Evolutionary conservation across 2,329 filamentous ascomycete genomes (phyloP).

Genomic region (Fusarium illudens): DNA sequence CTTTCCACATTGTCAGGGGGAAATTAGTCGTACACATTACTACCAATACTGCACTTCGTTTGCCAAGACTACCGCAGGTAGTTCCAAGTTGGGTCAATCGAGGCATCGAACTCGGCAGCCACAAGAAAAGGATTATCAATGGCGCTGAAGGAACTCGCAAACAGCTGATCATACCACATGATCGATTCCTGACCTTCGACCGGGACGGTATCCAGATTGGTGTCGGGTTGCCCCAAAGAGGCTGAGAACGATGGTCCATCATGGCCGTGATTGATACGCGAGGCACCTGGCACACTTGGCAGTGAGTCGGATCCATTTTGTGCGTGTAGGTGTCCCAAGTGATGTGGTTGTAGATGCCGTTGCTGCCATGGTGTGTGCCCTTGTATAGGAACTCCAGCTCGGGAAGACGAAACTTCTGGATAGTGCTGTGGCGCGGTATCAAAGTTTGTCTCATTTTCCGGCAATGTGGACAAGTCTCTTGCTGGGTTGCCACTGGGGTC

Average conservation of each 20-base stretch:
- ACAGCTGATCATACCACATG: slow-evolving; percentile 48
- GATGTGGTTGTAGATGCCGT: background rate
- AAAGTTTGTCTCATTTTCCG: background rate
- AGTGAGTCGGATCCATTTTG: background rate
- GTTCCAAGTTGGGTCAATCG: slow-evolving; percentile 46
- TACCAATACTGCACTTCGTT: background rate
- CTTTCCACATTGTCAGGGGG: background rate
- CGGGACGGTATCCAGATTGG: slow-evolving; percentile 17
- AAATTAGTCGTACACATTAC: background rate
- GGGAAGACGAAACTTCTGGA: background rate
- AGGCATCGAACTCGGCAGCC: slow-evolving; percentile 46
- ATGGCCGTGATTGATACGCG: background rate
- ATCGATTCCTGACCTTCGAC: slow-evolving; percentile 47
- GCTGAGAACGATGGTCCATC: background rate
- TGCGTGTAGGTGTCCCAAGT: background rate
- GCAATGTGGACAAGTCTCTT: background rate
- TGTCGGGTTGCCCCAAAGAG: background rate
- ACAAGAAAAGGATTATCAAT: slow-evolving; percentile 47
- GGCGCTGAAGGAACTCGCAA: slow-evolving; percentile 46
- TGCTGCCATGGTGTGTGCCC: background rate
- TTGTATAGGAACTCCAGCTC: background rate
- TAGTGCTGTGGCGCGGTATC: background rate
- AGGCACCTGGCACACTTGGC: background rate
- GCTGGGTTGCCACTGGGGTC: background rate
- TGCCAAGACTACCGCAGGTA: slow-evolving; percentile 32